Conservation (phyloP, 129 eudicot species). For the Calendula officinalis region DNA sequence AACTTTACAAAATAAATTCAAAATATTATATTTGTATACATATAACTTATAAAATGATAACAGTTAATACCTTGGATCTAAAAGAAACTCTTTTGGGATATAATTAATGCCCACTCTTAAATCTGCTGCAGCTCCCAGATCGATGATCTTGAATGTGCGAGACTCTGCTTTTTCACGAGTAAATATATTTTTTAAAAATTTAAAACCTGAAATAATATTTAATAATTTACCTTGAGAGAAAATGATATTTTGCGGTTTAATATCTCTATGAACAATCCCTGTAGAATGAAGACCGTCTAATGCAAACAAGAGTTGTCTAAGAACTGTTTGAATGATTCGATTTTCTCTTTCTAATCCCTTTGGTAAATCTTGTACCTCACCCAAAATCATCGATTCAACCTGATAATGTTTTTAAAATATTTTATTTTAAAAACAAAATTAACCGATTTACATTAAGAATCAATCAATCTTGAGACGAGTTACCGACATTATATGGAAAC, state of each 20-base stretch:
- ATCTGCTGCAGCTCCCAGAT: conserved; percentile 98
- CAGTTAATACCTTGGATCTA: conserved; percentile 81
- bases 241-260: conserved; percentile 91
- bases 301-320: conserved; percentile 89
- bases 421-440: not conserved
- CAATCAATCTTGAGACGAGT: conserved; percentile 31
- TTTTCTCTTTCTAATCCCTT: conserved; percentile 91
- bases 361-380: conserved; percentile 71
- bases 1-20: not conserved
- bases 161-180: conserved; percentile 48
- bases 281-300: conserved; percentile 96
- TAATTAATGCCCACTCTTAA: conserved; percentile 98
- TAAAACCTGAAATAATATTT: not conserved
- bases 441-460: too few species aligned
- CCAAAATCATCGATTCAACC: conserved; percentile 94
- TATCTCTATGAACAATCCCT: conserved; percentile 93
- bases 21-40: not conserved
- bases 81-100: conserved; percentile 93
- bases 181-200: not conserved
- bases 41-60: not conserved
- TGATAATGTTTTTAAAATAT: conserved; percentile 19
- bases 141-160: conserved; percentile 92
- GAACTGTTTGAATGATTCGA: conserved; percentile 79
- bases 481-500: conserved; percentile 93
- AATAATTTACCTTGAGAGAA: conserved; percentile 78